These are phyloP conservation scores for Orbilia brochopaga DNA, from an alignment of 2,329 filamentous ascomycete genomes.

Conservation along the genomic window DNA sequence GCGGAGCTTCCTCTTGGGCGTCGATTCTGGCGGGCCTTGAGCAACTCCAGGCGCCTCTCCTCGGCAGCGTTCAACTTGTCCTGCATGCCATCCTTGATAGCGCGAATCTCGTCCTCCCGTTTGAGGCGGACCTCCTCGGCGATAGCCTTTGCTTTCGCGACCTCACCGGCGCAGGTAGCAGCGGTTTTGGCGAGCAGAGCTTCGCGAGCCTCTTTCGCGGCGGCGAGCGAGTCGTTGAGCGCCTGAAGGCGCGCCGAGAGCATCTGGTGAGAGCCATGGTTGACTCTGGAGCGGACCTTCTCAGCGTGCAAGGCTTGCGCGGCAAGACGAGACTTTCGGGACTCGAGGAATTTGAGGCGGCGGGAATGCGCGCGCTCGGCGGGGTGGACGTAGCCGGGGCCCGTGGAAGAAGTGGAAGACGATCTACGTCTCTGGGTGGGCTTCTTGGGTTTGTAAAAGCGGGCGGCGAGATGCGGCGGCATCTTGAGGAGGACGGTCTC, in stretches of 20 bases:
- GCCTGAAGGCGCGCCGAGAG: slow-evolving; percentile 67
- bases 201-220: slow-evolving; percentile 75
- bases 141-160: slow-evolving; percentile 80
- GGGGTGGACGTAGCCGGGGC: slow-evolving; percentile 78
- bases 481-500: slow-evolving; percentile 64
- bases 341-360: slow-evolving; percentile 79
- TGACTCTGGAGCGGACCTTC: slow-evolving; percentile 74
- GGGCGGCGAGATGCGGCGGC: slow-evolving; percentile 77
- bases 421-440: slow-evolving; percentile 68
- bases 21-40: slow-evolving; percentile 62
- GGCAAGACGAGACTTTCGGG: slow-evolving; percentile 77
- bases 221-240: slow-evolving; percentile 52
- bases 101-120: slow-evolving; percentile 74
- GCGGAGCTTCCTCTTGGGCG: slow-evolving; percentile 65
- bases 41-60: slow-evolving; percentile 70
- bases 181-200: slow-evolving; percentile 82
- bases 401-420: slow-evolving; percentile 62
- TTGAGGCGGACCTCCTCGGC: slow-evolving; percentile 81
- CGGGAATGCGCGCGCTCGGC: slow-evolving; percentile 63
- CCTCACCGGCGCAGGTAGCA: slow-evolving; percentile 80
- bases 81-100: slow-evolving; percentile 75
- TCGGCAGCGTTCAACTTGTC: slow-evolving; percentile 80
- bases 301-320: slow-evolving; percentile 82
- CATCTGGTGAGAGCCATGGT: slow-evolving; percentile 71
- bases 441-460: slow-evolving; percentile 73